Conservation (phyloP, 2,329 filamentous ascomycete species). For the Elsinoe perseae region DNA sequence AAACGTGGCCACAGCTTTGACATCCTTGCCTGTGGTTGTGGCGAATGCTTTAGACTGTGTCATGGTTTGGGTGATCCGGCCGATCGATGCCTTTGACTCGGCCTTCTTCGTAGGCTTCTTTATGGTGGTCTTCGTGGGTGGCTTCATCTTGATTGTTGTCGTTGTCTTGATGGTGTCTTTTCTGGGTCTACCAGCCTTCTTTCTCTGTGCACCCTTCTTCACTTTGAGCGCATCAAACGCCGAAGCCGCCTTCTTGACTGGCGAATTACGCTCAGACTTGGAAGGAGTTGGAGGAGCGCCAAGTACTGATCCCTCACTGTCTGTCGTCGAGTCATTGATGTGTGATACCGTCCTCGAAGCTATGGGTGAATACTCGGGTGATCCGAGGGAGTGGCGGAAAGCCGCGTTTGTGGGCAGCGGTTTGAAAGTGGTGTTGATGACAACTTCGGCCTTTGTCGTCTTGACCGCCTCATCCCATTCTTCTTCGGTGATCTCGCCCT, state of each 20-base stretch:
- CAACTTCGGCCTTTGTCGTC: slow-evolving; percentile 31
- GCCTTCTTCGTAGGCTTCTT: slow-evolving; percentile 19
- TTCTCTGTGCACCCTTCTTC: background rate
- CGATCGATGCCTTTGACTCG: slow-evolving; percentile 17
- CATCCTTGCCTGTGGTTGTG: slow-evolving; percentile 16
- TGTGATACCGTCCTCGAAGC: slow-evolving; percentile 19
- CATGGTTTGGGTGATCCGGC: slow-evolving; percentile 15
- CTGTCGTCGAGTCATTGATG: slow-evolving; percentile 22
- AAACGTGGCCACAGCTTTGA: slow-evolving; percentile 21
- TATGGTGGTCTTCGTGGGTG: slow-evolving; percentile 12
- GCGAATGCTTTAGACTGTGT: slow-evolving; percentile 13
- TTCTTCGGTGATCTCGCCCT: slow-evolving; percentile 39
- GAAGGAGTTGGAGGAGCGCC: slow-evolving; percentile 29
- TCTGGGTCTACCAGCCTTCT: slow-evolving; percentile 9
- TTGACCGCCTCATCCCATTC: slow-evolving; percentile 34
- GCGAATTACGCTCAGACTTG: slow-evolving; percentile 22
- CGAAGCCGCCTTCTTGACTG: slow-evolving; percentile 20
- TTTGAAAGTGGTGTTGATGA: slow-evolving; percentile 25
- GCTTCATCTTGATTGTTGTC: slow-evolving; percentile 14
- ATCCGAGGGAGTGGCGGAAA: slow-evolving; percentile 29
- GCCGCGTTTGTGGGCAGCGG: slow-evolving; percentile 17
- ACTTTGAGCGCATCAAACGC: slow-evolving; percentile 18
- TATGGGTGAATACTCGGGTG: slow-evolving; percentile 14
- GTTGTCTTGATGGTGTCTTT: slow-evolving; percentile 19
- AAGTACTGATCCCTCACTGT: slow-evolving; percentile 23